phyloP scores from a whole-genome alignment of 208 protist species.

The Wallacemonas rigidus region DNA sequence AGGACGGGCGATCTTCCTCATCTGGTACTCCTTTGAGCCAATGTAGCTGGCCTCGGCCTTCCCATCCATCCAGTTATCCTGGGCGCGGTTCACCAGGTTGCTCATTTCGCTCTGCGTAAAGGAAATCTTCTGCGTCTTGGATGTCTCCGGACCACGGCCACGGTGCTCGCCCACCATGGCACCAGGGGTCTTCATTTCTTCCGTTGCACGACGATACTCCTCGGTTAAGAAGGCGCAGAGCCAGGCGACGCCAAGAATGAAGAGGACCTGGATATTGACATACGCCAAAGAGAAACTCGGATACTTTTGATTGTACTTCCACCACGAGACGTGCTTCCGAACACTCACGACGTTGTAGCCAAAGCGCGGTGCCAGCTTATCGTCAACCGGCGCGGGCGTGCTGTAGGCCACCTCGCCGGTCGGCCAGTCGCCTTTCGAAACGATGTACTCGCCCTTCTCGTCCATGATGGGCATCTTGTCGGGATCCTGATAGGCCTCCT shows the following conservation, averaged over 20 bases:
- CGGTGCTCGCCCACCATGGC: conserved; percentile 87
- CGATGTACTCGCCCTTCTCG: conserved; percentile 82
- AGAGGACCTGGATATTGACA: conserved; percentile 83
- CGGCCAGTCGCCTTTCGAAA: conserved; percentile 83
- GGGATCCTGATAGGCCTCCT: conserved; percentile 46
- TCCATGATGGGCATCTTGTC: conserved; percentile 63
- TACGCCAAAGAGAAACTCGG: conserved; percentile 81
- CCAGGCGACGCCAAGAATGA: conserved; percentile 78
- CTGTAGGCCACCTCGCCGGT: conserved; percentile 82
- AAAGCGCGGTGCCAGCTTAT: conserved; percentile 77
- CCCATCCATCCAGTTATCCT: conserved; percentile 83
- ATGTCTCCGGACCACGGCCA: conserved; percentile 59
- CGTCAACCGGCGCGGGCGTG: conserved; percentile 67
- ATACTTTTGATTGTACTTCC: conserved; percentile 86
- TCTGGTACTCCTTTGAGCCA: conserved; percentile 85
- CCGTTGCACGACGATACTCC: conserved; percentile 63
- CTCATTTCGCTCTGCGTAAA: conserved; percentile 72
- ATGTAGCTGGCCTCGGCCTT: conserved; percentile 80
- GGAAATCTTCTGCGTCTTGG: conserved; percentile 65
- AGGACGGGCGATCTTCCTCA: conserved; percentile 83
- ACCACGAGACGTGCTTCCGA: conserved; percentile 87
- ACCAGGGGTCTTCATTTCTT: conserved; percentile 81
- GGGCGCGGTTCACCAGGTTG: conserved; percentile 64
- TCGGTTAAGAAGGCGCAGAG: conserved; percentile 71
- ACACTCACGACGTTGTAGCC: conserved; percentile 90